phyloP scores from a whole-genome alignment of 2,329 filamentous ascomycete species.

The Diaporthe sp. region DNA sequence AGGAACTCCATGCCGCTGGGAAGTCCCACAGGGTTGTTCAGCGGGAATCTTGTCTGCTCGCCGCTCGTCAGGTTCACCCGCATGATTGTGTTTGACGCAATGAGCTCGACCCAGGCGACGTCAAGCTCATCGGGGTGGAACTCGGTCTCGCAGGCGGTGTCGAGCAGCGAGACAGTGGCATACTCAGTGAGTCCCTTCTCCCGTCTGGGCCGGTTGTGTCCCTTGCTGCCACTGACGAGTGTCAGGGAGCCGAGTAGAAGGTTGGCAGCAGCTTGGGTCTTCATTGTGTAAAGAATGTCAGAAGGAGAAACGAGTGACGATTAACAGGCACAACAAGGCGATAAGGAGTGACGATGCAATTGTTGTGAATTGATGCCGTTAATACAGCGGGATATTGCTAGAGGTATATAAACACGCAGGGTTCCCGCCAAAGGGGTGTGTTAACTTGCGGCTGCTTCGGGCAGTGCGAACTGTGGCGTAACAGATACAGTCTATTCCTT shows the following conservation, averaged over 20 bases:
- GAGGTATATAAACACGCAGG: slow-evolving; percentile 4
- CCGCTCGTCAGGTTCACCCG: slow-evolving; percentile 24
- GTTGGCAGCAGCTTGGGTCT: background rate
- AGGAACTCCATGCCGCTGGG: slow-evolving; percentile 28
- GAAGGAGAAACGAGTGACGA: background rate
- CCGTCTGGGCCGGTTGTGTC: background rate
- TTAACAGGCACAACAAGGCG: background rate
- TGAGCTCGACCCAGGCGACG: slow-evolving; percentile 16
- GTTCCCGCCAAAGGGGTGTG: background rate
- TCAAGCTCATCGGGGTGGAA: slow-evolving; percentile 12
- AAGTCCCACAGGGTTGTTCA: slow-evolving; percentile 4
- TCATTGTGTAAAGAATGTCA: background rate
- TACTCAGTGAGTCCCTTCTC: background rate
- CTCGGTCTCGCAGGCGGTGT: slow-evolving; percentile 23
- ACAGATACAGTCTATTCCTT: background rate
- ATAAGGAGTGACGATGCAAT: background rate
- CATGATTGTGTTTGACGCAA: slow-evolving; percentile 20
- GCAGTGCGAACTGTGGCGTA: background rate
- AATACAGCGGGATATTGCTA: background rate
- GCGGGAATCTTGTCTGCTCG: slow-evolving; percentile 18
- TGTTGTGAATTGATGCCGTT: background rate
- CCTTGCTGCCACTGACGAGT: slow-evolving; percentile 1
- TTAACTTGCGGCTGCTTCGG: background rate
- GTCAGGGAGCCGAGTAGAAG: background rate
- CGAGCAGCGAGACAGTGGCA: slow-evolving; percentile 12